Base-by-base conservation (phyloP, 2,329 filamentous ascomycete species). In the Trichophaea hybrida region DNA sequence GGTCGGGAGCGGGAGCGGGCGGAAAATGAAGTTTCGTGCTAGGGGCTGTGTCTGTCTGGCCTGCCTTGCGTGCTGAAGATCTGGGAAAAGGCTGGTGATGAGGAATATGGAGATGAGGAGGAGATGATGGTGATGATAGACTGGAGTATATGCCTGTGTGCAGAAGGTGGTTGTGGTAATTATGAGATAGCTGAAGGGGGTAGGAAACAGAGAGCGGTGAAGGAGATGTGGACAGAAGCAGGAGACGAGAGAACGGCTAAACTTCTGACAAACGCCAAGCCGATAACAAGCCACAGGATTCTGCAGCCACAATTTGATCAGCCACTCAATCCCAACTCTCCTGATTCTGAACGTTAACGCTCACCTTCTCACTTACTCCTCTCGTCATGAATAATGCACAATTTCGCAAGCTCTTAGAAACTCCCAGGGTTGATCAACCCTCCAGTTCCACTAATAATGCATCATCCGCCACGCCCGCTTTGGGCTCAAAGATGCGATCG, bases 381-480 rank as follows among this genome's bases (percentile, higher is more conserved):
- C 48, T 4, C 56, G 58, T 32, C 61, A 97, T 98, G 93, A 94
- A 97, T 72, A 97, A 97, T 77, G 82, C 89, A 48, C 88, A 96
- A 69, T 98, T 98, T 69, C 85, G 93, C 58, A 85, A 85, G 65
- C 79, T 97, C 24, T 76, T 83, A 72, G 74, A 80, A 65, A 78
- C 75, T 2, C 72, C 77, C 1, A 58, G 76, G 75, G 61, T 63
- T 72, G 34, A 67, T 71, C 65, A 62, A 46, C 59, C 59, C 66
- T 17, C 62, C 69, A 52, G 69, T 63, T 61, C 72, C 66, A 59
- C 71, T 61, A 73, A 72, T 70, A 72, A 79, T 76, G 77, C 75
- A 64, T 70, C 74, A 53, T 75, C 78, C 13, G 71, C 67, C 61
- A 74, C 77, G 51, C 74, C 75, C 53, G 73, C 81, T 4, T 77